phyloP scores from a whole-genome alignment of 345 rosid genomes.

The Sonneratia caseolaris region DNA sequence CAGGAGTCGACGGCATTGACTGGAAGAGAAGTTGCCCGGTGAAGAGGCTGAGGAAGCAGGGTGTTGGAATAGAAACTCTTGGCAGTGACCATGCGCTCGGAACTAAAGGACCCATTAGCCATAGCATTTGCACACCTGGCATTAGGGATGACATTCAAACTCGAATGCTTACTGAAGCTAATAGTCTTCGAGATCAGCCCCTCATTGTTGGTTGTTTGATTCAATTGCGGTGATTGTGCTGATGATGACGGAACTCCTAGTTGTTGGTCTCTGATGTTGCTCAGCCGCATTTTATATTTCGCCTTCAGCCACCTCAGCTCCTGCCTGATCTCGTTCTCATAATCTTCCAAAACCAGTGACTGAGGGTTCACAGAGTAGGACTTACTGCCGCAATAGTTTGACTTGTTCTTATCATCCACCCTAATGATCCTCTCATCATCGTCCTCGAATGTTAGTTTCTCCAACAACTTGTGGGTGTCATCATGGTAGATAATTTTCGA shows the following conservation, averaged over 20 bases:
- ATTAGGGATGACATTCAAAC: constrained; percentile 7
- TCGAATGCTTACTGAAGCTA: neutral
- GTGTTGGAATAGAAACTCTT: constrained; percentile 28
- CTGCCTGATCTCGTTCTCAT: constrained; percentile 69
- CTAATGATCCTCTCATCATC: constrained; percentile 29
- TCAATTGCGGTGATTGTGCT: constrained; percentile 5
- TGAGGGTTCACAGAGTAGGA: constrained; percentile 18
- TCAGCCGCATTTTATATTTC: constrained; percentile 53
- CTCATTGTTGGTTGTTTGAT: constrained; percentile 9
- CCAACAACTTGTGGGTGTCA: constrained; percentile 14
- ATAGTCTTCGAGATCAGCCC: constrained; percentile 5
- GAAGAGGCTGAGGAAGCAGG: constrained; percentile 49
- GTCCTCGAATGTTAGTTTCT: neutral
- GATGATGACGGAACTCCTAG: constrained; percentile 20
- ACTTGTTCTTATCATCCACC: constrained; percentile 21
- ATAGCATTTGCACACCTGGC: constrained; percentile 14
- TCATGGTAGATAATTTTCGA: constrained; percentile 41
- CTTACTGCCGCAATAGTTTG: constrained; percentile 10
- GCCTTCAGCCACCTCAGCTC: constrained; percentile 93
- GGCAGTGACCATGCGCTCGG: constrained; percentile 21
- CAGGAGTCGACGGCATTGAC: constrained; percentile 74
- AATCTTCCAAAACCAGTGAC: constrained; percentile 23
- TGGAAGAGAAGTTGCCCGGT: constrained; percentile 76
- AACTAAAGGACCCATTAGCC: constrained; percentile 12
- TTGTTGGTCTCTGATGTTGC: constrained; percentile 45